Conservation (phyloP, 139 green algal genomes). For the Haematococcus sp. region DNA sequence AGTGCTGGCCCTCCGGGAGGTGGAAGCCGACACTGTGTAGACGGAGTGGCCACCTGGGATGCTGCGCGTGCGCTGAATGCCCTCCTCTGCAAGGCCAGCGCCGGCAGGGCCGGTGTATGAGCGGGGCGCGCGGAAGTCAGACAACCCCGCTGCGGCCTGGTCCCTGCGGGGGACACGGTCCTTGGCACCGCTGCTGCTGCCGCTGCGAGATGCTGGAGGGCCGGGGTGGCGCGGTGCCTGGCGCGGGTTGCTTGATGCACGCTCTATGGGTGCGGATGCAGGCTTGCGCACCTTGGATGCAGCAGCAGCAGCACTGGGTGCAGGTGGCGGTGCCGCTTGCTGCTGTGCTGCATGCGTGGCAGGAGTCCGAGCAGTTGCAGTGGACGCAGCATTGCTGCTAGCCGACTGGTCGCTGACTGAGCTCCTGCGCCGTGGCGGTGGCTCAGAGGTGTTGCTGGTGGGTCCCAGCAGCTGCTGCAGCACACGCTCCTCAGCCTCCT, state of each 20-base stretch:
- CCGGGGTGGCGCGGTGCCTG: no score
- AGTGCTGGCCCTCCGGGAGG: background rate
- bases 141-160: background rate
- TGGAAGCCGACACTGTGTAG: background rate
- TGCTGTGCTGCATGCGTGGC: no score
- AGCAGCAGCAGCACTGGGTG: background rate
- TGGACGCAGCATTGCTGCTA: no score
- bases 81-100: background rate
- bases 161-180: background rate
- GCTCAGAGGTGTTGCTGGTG: no score
- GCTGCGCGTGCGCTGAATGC: slow-evolving; percentile 6
- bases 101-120: background rate
- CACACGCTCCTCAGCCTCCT: slow-evolving; percentile 19
- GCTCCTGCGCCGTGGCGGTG: no score
- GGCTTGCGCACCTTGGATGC: background rate
- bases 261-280: background rate
- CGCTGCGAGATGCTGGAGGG: background rate
- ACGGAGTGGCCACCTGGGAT: slow-evolving; percentile 3
- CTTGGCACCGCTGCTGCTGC: background rate
- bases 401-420: no score
- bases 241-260: no score
- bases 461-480: slow-evolving; percentile 14
- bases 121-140: background rate
- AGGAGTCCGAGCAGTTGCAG: no score
- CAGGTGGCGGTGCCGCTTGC: no score